phyloP scores from a whole-genome alignment of 148 eudicot species.

The Pouteria glomerata region DNA sequence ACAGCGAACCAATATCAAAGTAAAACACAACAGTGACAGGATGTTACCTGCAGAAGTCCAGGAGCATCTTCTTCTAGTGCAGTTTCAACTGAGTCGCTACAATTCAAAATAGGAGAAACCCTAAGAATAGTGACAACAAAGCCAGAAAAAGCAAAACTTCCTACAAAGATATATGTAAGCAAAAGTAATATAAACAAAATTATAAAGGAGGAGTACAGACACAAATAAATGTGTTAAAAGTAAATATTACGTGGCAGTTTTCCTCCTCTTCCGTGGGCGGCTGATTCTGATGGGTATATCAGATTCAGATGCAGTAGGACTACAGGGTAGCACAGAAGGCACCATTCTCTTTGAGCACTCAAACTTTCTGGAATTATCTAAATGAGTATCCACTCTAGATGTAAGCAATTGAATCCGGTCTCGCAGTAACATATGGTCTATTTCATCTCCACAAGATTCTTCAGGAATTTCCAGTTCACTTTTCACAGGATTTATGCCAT shows the following conservation, averaged over 20 bases:
- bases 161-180: not conserved
- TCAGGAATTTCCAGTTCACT: slow-evolving; percentile 29
- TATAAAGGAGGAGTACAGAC: too few relatives aligned
- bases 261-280: slow-evolving; percentile 64
- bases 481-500: slow-evolving; percentile 29
- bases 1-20: slow-evolving; percentile 1
- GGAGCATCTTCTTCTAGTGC: slow-evolving; percentile 99
- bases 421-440: slow-evolving; percentile 67
- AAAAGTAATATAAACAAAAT: too few relatives aligned
- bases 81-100: slow-evolving; percentile 77
- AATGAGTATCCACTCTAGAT: slow-evolving; percentile 23
- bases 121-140: not conserved
- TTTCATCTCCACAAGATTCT: slow-evolving; percentile 35
- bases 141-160: not conserved
- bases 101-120: slow-evolving; percentile 17
- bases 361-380: slow-evolving; percentile 14
- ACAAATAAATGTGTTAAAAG: not conserved
- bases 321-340: slow-evolving; percentile 25
- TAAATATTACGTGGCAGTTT: slow-evolving; percentile 77
- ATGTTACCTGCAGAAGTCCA: slow-evolving; percentile 73
- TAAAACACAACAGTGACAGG: not conserved
- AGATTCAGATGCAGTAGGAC: slow-evolving; percentile 32
- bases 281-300: slow-evolving; percentile 39
- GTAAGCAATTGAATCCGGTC: slow-evolving; percentile 59
- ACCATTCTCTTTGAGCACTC: slow-evolving; percentile 18